Evolutionary conservation across 2,329 filamentous ascomycete genomes (phyloP).

Genomic region (Coniochaeta prunicola): DNA sequence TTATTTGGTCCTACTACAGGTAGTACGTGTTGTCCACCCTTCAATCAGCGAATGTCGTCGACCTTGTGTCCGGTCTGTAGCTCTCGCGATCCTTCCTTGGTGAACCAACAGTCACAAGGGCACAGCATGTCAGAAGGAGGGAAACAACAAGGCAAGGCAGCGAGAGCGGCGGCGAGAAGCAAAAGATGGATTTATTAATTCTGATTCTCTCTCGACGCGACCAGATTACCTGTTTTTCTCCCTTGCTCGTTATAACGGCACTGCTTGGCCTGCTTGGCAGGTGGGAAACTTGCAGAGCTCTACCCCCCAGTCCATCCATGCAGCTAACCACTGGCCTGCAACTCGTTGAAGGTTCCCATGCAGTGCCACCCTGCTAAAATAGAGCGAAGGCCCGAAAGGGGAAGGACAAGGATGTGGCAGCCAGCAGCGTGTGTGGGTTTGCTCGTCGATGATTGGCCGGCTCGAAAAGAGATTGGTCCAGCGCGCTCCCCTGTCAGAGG

Average conservation of each 20-base stretch:
- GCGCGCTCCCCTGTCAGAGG: background rate
- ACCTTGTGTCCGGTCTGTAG: background rate
- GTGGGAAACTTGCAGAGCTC: background rate
- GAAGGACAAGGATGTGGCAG: background rate
- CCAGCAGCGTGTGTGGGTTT: background rate
- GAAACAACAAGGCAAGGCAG: background rate
- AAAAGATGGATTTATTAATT: background rate
- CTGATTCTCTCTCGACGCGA: background rate
- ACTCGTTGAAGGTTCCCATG: background rate
- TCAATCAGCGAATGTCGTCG: background rate
- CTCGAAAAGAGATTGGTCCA: background rate
- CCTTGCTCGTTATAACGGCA: background rate
- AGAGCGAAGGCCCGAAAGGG: background rate
- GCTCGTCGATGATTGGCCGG: background rate
- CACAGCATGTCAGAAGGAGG: background rate
- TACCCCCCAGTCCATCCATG: background rate
- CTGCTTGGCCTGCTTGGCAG: background rate
- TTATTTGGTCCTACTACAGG: background rate
- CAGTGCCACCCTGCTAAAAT: background rate
- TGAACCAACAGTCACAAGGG: background rate
- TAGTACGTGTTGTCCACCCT: background rate
- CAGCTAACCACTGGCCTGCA: background rate
- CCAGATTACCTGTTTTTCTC: constrained; percentile 1
- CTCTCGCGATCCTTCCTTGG: background rate
- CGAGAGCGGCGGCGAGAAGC: background rate